Conservation (phyloP, 371 early-diverging fungal species). For the Batkoa obscura region DNA sequence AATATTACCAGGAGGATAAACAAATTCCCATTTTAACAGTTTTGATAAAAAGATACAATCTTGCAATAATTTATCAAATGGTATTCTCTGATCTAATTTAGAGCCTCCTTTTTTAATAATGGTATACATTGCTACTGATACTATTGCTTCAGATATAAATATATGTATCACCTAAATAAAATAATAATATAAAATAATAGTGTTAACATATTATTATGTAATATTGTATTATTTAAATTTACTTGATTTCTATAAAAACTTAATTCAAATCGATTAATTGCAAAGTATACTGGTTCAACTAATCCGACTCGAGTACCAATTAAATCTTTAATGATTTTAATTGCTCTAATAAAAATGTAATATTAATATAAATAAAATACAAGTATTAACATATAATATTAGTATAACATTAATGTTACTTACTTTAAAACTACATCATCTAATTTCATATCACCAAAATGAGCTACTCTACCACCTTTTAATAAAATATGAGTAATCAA, state of each 20-base stretch:
- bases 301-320: constrained; percentile 58
- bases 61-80: constrained; percentile 26
- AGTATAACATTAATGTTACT: neutral
- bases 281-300: constrained; percentile 73
- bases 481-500: constrained; percentile 37
- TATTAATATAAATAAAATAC: neutral
- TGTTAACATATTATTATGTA: neutral
- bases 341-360: constrained; percentile 23
- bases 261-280: constrained; percentile 66
- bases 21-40: constrained; percentile 64
- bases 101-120: constrained; percentile 56
- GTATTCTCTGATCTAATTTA: constrained; percentile 31
- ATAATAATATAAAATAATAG: constrained; percentile 44
- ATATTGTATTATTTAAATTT: neutral
- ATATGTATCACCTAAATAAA: constrained; percentile 42
- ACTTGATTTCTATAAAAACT: constrained; percentile 69
- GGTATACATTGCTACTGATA: constrained; percentile 58
- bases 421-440: constrained; percentile 41
- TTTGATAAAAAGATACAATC: constrained; percentile 61
- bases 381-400: neutral
- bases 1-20: constrained; percentile 59
- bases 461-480: constrained; percentile 67
- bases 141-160: constrained; percentile 26
- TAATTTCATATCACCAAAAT: constrained; percentile 52
- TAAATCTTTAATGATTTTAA: constrained; percentile 49